Percentiles rank a stretch among this genome's conserved stretches.
phyloP scores from a whole-genome alignment of 2,329 filamentous ascomycete species.

The Dryadomyces quercus-mongolicae region DNA sequence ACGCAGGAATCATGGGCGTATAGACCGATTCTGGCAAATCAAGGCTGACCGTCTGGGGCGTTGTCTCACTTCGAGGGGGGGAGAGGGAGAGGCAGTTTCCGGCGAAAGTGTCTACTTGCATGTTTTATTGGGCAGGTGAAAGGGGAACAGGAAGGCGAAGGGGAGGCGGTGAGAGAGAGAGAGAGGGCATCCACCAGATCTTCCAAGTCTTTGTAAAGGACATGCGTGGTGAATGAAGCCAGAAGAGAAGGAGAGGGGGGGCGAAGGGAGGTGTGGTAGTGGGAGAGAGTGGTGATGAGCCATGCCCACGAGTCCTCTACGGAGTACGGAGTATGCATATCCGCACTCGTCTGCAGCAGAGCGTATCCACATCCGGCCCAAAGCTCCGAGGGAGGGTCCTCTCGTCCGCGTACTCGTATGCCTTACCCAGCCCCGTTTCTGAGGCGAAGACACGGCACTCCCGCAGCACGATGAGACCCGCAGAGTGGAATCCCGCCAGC shows the following conservation, averaged over 20 bases:
- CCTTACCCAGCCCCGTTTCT: background rate
- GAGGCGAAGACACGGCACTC: background rate
- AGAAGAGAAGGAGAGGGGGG: too few species aligned
- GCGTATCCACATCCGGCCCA: background rate
- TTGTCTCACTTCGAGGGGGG: too few species aligned
- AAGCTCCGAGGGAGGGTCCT: background rate
- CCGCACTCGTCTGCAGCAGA: too few species aligned
- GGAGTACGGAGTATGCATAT: too few species aligned
- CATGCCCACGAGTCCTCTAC: too few species aligned
- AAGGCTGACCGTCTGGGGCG: background rate
- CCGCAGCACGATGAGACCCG: background rate
- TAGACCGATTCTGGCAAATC: too few species aligned
- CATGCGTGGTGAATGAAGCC: too few species aligned
- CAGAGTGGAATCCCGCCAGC: background rate
- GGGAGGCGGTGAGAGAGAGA: background rate
- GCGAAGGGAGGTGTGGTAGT: too few species aligned
- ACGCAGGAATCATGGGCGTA: too few species aligned
- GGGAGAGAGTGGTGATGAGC: background rate
- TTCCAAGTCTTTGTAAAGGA: background rate
- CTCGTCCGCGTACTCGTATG: background rate
- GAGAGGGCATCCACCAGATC: background rate
- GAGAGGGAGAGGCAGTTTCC: too few species aligned
- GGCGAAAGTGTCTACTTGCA: too few species aligned
- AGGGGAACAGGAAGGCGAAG: background rate
- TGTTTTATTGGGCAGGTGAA: background rate